These are phyloP conservation scores for Dissophora globulifera DNA, from an alignment of 192 early-diverging fungal species.

Conservation along the genomic window DNA sequence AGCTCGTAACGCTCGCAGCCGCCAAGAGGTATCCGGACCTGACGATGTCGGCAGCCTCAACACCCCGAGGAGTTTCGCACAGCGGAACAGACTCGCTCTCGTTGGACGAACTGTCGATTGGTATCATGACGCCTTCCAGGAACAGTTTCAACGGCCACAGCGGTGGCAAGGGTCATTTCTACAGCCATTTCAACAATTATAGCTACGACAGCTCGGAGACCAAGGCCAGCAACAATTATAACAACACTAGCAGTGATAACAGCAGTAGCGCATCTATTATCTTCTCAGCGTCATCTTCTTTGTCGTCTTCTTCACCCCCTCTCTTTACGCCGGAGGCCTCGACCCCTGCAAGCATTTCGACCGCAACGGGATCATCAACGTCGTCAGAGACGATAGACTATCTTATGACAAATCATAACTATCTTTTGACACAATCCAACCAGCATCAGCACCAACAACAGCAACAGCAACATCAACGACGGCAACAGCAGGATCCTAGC, in stretches of 20 bases:
- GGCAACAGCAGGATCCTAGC: constrained; percentile 8
- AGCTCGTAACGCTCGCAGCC: not conserved
- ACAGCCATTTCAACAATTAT: not conserved
- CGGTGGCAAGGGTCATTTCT: not conserved
- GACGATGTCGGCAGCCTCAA: not conserved
- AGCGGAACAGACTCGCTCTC: not conserved
- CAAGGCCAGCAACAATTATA: not conserved
- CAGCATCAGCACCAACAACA: constrained; percentile 11
- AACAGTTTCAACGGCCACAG: constrained; percentile 1
- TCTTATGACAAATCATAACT: constrained; percentile 30
- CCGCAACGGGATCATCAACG: constrained; percentile 31
- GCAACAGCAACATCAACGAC: constrained; percentile 12
- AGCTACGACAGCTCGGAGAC: not conserved
- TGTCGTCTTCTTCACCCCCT: constrained; percentile 3
- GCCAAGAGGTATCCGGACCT: not conserved
- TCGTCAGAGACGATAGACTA: constrained; percentile 20
- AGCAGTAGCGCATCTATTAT: constrained; percentile 23
- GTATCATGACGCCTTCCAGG: not conserved
- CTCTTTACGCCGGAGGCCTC: not conserved
- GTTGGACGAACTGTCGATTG: constrained; percentile 5
- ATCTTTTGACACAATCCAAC: constrained; percentile 21
- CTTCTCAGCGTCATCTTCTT: constrained; percentile 13
- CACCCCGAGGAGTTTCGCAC: not conserved
- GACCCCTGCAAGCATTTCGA: constrained; percentile 2
- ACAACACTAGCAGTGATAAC: not conserved